A percentile compares a stretch with the other conserved stretches of the same genome.
Evolutionary conservation across 768 basidiomycete species (phyloP).

Genomic region (Phylloporus sp.): DNA sequence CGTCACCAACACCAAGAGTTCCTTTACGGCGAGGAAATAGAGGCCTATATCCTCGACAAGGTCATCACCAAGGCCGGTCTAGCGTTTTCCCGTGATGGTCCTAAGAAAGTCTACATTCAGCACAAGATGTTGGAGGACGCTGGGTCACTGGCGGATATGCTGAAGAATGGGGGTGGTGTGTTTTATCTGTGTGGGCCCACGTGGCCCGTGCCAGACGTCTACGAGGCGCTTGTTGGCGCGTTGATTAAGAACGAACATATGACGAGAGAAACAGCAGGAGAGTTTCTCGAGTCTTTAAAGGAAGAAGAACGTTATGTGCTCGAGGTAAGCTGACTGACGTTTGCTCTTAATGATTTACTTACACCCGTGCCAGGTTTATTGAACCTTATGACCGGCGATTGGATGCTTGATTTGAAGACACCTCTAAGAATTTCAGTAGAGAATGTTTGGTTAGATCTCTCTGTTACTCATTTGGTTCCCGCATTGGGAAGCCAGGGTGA

Average conservation of each 20-base stretch:
- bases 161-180: slow-evolving; percentile 67
- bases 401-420: not conserved
- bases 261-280: slow-evolving; percentile 61
- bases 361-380: slow-evolving; percentile 22
- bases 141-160: slow-evolving; percentile 64
- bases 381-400: not conserved
- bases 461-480: not conserved
- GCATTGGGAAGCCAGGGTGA: not conserved
- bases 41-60: slow-evolving; percentile 83
- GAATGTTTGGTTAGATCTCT: too few relatives aligned
- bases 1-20: slow-evolving; percentile 94
- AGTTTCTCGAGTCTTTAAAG: slow-evolving; percentile 83
- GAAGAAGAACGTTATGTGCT: slow-evolving; percentile 97
- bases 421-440: not conserved
- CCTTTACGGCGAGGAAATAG: slow-evolving; percentile 94
- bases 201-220: slow-evolving; percentile 99
- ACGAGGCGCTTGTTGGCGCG: slow-evolving; percentile 83
- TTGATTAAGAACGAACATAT: slow-evolving; percentile 67
- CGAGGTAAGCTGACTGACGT: slow-evolving; percentile 46
- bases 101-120: slow-evolving; percentile 95
- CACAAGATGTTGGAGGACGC: slow-evolving; percentile 96
- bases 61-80: slow-evolving; percentile 87
- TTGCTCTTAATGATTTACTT: not conserved
- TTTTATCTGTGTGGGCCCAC: slow-evolving; percentile 99
- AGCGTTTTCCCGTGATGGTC: slow-evolving; percentile 93